Conservation (phyloP, 495 filamentous ascomycete species). For the Aspergillus steynii region DNA sequence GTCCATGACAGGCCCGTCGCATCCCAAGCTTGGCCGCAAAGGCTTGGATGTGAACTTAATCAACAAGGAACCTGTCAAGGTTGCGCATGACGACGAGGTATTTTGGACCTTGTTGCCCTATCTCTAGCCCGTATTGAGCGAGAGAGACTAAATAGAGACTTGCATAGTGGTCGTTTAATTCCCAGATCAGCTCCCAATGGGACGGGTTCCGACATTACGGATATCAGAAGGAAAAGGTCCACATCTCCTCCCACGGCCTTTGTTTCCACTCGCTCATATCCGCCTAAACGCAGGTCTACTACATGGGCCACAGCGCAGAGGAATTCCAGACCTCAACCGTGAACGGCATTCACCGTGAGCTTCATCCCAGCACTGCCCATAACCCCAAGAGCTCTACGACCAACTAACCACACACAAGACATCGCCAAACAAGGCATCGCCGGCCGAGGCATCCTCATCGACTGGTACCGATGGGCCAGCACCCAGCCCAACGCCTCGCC, state of each 20-base stretch:
- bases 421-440: slow-evolving; percentile 39
- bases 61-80: too few species aligned
- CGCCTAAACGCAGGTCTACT: slow-evolving; percentile 38
- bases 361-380: too few species aligned
- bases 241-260: too few species aligned
- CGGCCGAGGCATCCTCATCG: slow-evolving; percentile 49
- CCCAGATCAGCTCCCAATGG: slow-evolving; percentile 44
- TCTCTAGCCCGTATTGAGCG: too few species aligned
- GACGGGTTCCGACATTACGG: slow-evolving; percentile 50
- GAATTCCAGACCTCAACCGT: slow-evolving; percentile 46
- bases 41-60: too few species aligned
- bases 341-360: slow-evolving; percentile 30
- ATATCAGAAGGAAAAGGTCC: slow-evolving; percentile 30
- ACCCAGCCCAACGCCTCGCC: slow-evolving; percentile 16
- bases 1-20: too few species aligned
- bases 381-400: slow-evolving; percentile 15
- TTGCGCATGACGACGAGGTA: too few species aligned
- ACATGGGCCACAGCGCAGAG: slow-evolving; percentile 53
- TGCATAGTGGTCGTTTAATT: too few species aligned
- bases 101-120: too few species aligned
- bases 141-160: too few species aligned
- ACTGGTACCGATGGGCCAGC: slow-evolving; percentile 46
- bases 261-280: too few species aligned
- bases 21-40: too few species aligned
- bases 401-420: background rate